phyloP scores from a whole-genome alignment of 805 yeast genomes.

The Teunomyces aglyptinius region DNA sequence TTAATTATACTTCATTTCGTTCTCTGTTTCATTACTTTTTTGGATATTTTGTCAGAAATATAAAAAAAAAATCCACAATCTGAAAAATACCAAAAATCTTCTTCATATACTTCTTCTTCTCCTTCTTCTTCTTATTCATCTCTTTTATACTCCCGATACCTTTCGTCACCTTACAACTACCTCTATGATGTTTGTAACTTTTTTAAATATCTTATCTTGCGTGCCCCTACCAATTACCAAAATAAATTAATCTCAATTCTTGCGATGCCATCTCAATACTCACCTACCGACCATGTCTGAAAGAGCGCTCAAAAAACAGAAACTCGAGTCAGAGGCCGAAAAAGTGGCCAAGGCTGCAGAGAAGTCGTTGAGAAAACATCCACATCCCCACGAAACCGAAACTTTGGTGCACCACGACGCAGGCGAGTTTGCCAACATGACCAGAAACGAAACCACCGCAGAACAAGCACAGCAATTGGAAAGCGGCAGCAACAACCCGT shows the following conservation, averaged over 20 bases:
- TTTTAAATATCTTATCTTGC: not conserved
- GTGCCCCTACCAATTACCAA: not conserved
- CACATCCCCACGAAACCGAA: constrained; percentile 37
- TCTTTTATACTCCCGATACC: not conserved
- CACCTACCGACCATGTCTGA: constrained; percentile 14
- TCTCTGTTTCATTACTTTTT: not conserved
- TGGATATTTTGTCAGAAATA: not conserved
- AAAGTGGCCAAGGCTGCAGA: constrained; percentile 68
- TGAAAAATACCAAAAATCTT: too few relatives aligned
- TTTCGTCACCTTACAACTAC: not conserved
- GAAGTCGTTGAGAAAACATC: constrained; percentile 47
- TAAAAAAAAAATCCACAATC: not conserved
- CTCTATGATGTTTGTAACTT: not conserved
- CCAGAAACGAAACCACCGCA: constrained; percentile 66
- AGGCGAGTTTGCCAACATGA: constrained; percentile 57
- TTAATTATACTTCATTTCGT: too few relatives aligned
- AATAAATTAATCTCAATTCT: not conserved
- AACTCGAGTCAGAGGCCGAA: constrained; percentile 56
- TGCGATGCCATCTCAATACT: constrained; percentile 4
- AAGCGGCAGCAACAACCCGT: constrained; percentile 64
- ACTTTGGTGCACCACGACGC: constrained; percentile 56
- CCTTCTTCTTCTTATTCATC: not conserved
- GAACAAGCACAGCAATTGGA: constrained; percentile 60
- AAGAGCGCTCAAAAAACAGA: constrained; percentile 50
- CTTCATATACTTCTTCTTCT: too few relatives aligned